A percentile compares a stretch with the other conserved stretches of the same genome.
phyloP scores from a whole-genome alignment of 2,329 filamentous ascomycete genomes.

The Stylonectria norvegica region DNA sequence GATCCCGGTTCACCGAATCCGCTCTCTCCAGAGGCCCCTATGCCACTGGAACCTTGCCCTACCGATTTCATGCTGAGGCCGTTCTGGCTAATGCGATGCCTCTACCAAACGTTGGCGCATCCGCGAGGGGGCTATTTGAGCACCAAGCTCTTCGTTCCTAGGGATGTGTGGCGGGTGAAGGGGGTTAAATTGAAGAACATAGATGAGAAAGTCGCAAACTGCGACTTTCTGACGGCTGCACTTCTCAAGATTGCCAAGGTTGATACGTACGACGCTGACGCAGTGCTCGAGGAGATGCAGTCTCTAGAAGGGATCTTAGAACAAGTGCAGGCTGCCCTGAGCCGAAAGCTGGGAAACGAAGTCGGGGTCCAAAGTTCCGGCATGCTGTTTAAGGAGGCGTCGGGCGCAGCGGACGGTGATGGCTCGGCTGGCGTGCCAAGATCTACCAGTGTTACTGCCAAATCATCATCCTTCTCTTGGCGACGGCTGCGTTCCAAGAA shows the following conservation, averaged over 20 bases:
- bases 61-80: constrained; percentile 85
- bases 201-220: constrained; percentile 91
- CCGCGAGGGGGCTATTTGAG: constrained; percentile 90
- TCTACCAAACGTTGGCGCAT: constrained; percentile 90
- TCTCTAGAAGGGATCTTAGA: constrained; percentile 80
- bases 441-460: constrained; percentile 63
- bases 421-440: constrained; percentile 44
- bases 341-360: constrained; percentile 87
- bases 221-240: constrained; percentile 85
- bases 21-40: constrained; percentile 62
- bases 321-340: constrained; percentile 71
- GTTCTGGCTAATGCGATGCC: constrained; percentile 94
- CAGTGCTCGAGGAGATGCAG: constrained; percentile 92
- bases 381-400: constrained; percentile 71
- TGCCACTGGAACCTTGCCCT: constrained; percentile 85
- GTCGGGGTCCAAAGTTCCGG: constrained; percentile 77
- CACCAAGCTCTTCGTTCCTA: constrained; percentile 84
- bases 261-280: constrained; percentile 86
- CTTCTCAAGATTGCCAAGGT: constrained; percentile 78
- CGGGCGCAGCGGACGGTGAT: constrained; percentile 45
- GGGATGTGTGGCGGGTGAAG: constrained; percentile 90
- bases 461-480: constrained; percentile 73
- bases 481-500: constrained; percentile 86
- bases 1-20: constrained; percentile 64
- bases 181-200: constrained; percentile 87